phyloP scores from a whole-genome alignment of 352 stramenopile genomes.

The Pythium myriotylum region DNA sequence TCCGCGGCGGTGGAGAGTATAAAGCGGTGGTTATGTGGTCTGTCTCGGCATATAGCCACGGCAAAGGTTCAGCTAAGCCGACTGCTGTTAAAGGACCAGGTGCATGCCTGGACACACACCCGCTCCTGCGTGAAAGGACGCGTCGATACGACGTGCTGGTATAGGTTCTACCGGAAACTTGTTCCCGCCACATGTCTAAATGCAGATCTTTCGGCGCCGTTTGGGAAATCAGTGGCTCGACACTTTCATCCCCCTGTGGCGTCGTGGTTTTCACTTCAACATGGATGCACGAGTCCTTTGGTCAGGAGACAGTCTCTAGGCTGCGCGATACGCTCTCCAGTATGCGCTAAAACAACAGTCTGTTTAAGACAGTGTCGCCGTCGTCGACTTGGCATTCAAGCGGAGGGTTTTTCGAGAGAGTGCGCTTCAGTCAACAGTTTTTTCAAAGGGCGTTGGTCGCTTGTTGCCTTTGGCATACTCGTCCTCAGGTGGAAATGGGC shows the following conservation, averaged over 20 bases:
- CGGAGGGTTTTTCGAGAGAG: slow-evolving; percentile 16
- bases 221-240: slow-evolving; percentile 32
- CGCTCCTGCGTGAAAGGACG: slow-evolving; percentile 28
- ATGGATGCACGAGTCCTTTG: slow-evolving; percentile 26
- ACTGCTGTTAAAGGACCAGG: slow-evolving; percentile 21
- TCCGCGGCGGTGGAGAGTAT: slow-evolving; percentile 7
- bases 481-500: slow-evolving; percentile 30
- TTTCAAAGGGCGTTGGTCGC: too few relatives aligned
- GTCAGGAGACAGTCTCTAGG: slow-evolving; percentile 15
- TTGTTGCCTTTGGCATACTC: slow-evolving; percentile 26
- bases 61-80: slow-evolving; percentile 27
- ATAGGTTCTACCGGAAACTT: slow-evolving; percentile 31
- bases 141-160: slow-evolving; percentile 22
- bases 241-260: slow-evolving; percentile 22
- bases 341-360: slow-evolving; percentile 28
- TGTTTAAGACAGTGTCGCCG: slow-evolving; percentile 27
- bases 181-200: slow-evolving; percentile 9
- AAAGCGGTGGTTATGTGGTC: slow-evolving; percentile 18
- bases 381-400: slow-evolving; percentile 28
- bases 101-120: slow-evolving; percentile 20
- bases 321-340: slow-evolving; percentile 22
- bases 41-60: slow-evolving; percentile 11
- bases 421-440: too few relatives aligned
- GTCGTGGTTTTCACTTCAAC: slow-evolving; percentile 33
- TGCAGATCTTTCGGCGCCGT: slow-evolving; percentile 3